phyloP scores from a whole-genome alignment of 805 yeast species.

The Maudiozyma pseudohumilis region DNA sequence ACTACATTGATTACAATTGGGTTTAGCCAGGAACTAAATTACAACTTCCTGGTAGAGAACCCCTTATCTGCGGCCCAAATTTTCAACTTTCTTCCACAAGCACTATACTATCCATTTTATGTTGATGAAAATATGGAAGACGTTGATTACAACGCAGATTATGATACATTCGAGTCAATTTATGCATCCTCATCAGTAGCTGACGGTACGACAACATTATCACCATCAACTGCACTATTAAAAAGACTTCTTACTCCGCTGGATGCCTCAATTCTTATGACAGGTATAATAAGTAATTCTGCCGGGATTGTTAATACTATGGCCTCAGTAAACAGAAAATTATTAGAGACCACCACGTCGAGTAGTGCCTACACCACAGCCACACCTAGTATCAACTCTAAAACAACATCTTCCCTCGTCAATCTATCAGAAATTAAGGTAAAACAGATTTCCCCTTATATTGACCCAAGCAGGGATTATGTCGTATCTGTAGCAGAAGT shows the following conservation, averaged over 20 bases:
- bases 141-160: not conserved
- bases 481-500: slow-evolving; percentile 83
- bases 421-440: slow-evolving; percentile 3
- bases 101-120: slow-evolving; percentile 44
- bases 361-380: too few relatives aligned
- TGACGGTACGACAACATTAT: slow-evolving; percentile 1
- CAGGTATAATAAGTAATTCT: not conserved
- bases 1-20: slow-evolving; percentile 26
- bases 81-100: slow-evolving; percentile 62
- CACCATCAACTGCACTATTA: not conserved
- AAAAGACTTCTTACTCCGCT: not conserved
- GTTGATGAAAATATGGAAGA: not conserved
- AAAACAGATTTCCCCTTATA: slow-evolving; percentile 7
- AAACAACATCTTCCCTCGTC: not conserved
- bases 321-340: not conserved
- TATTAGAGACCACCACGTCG: not conserved
- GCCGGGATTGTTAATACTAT: not conserved
- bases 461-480: slow-evolving; percentile 37
- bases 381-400: too few relatives aligned
- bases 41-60: slow-evolving; percentile 74
- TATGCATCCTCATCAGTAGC: not conserved
- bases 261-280: not conserved
- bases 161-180: not conserved
- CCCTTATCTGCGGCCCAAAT: slow-evolving; percentile 77
- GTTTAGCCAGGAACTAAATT: slow-evolving; percentile 69